Conservation (phyloP, 495 filamentous ascomycete genomes). For the Neurospora sp. region DNA sequence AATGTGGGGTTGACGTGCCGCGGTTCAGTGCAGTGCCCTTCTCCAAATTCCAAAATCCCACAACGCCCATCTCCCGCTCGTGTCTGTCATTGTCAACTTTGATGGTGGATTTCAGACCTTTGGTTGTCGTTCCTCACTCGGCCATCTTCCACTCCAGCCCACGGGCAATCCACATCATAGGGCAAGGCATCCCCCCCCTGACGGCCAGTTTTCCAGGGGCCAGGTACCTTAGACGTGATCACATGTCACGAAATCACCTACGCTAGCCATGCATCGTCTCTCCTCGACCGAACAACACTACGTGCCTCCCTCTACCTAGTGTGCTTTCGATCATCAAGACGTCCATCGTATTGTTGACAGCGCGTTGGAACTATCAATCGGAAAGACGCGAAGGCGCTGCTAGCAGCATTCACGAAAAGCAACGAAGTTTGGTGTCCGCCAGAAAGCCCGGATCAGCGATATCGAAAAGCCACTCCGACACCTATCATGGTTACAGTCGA, state of each 20-base stretch:
- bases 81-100: background rate
- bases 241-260: background rate
- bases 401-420: background rate
- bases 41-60: background rate
- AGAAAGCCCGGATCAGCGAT: background rate
- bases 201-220: background rate
- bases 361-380: background rate
- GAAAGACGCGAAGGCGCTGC: background rate
- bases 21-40: background rate
- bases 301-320: background rate
- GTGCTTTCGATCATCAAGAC: background rate
- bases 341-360: background rate
- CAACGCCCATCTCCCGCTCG: background rate
- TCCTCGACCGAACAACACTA: background rate
- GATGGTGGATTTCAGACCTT: background rate
- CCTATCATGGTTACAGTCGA: conserved; percentile 9
- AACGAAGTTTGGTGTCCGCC: background rate
- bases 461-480: background rate
- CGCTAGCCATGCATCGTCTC: background rate
- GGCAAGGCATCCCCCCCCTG: background rate
- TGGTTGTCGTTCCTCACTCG: background rate
- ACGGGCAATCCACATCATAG: background rate
- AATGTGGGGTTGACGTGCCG: background rate
- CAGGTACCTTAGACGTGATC: background rate
- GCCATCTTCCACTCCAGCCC: background rate